Evolutionary conservation across 208 protist species (phyloP).

Genomic region (Trypanosoma avium): DNA sequence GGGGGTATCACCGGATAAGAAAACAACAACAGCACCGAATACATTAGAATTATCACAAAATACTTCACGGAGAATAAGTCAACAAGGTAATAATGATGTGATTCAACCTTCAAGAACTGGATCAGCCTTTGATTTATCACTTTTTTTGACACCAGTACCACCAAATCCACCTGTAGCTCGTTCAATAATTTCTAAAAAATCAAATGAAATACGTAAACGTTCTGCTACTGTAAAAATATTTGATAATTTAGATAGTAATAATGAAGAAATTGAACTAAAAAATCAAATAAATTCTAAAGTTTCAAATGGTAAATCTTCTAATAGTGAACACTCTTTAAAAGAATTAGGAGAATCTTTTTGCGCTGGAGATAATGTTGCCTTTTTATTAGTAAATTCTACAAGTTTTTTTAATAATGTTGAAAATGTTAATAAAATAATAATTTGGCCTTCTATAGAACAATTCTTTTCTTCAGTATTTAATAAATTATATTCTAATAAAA

Average conservation of each 20-base stretch:
- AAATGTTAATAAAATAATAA: background rate
- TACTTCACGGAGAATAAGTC: no score
- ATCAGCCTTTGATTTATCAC: no score
- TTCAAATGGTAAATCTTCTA: background rate
- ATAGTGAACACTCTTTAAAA: background rate
- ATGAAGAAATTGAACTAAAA: background rate
- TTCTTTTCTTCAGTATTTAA: constrained; percentile 3
- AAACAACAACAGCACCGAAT: no score
- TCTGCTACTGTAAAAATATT: no score
- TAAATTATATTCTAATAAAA: background rate
- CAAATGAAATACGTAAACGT: no score
- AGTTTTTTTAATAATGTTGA: background rate
- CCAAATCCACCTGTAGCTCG: background rate
- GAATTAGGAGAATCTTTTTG: background rate
- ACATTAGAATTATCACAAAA: no score
- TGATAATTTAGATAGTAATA: no score
- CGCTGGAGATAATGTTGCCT: background rate
- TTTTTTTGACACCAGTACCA: no score
- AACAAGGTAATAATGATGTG: no score
- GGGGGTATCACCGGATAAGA: no score
- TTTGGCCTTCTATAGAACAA: background rate
- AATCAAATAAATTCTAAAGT: background rate
- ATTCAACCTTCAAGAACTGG: no score
- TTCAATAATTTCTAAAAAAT: no score
- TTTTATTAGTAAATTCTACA: background rate